Conservation (phyloP, 495 filamentous ascomycete genomes). For the Aspergillus wentii region DNA sequence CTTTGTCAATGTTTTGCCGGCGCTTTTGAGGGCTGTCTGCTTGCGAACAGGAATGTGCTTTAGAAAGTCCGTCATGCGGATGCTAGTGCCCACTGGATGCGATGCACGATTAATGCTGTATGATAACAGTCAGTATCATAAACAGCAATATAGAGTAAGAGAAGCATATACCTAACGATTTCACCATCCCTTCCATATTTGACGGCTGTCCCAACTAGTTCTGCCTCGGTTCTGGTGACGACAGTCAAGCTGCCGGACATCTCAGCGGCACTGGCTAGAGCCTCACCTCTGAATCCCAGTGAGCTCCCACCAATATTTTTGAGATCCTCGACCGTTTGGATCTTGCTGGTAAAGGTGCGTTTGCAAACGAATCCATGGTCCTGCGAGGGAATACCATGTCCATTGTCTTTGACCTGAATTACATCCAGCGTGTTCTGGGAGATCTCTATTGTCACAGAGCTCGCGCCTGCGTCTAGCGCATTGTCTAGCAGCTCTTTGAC, state of each 20-base stretch:
- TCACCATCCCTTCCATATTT: constrained; percentile 50
- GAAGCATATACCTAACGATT: constrained; percentile 33
- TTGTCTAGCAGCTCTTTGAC: constrained; percentile 95
- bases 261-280: constrained; percentile 72
- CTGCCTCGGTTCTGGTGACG: constrained; percentile 65
- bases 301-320: constrained; percentile 56
- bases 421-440: constrained; percentile 71
- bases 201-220: constrained; percentile 55
- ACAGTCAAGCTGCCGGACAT: constrained; percentile 60
- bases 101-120: constrained; percentile 43
- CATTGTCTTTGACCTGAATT: constrained; percentile 91
- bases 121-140: constrained; percentile 1
- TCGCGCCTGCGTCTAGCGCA: constrained; percentile 76
- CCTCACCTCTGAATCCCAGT: constrained; percentile 85
- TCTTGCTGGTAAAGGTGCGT: constrained; percentile 81
- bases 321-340: constrained; percentile 69
- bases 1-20: constrained; percentile 54
- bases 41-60: constrained; percentile 68
- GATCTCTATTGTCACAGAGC: constrained; percentile 66
- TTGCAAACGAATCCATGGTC: constrained; percentile 67
- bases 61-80: constrained; percentile 65
- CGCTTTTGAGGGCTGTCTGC: constrained; percentile 58
- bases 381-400: constrained; percentile 66
- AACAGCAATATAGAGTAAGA: no score
- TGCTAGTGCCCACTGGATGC: constrained; percentile 74